These are phyloP conservation scores for Candida multigemmis DNA, from an alignment of 805 yeast species.

Conservation along the genomic window DNA sequence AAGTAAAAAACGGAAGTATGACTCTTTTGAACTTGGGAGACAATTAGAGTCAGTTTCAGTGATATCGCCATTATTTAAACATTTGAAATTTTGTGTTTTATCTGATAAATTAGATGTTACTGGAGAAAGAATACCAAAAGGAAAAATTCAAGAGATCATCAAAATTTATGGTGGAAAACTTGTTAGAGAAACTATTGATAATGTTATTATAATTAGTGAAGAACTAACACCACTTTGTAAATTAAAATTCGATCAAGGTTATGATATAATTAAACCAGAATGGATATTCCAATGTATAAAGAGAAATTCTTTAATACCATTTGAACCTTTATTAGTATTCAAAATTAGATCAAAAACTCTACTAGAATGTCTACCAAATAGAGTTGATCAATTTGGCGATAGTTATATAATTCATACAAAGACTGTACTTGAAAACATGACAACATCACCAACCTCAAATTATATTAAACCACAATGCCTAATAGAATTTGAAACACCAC, in stretches of 20 bases:
- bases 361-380: conserved; percentile 11
- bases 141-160: conserved; percentile 28
- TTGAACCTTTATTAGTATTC: conserved; percentile 57
- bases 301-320: conserved; percentile 27
- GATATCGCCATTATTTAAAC: conserved; percentile 26
- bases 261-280: conserved; percentile 53
- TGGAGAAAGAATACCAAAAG: conserved; percentile 18
- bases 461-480: no score
- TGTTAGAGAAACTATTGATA: conserved; percentile 2
- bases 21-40: conserved; percentile 5
- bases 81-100: conserved; percentile 40
- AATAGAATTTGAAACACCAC: no score
- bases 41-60: neutral
- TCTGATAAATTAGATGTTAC: conserved; percentile 35
- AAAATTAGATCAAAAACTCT: conserved; percentile 21
- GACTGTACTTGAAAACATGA: no score
- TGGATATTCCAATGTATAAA: conserved; percentile 69
- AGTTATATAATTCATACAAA: conserved; percentile 42
- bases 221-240: conserved; percentile 16
- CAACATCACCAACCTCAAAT: no score
- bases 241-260: conserved; percentile 28
- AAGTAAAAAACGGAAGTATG: conserved; percentile 9
- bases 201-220: conserved; percentile 17
- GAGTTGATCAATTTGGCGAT: conserved; percentile 56
- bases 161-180: conserved; percentile 42